A percentile compares a stretch with the other conserved stretches of the same genome.
Conservation (phyloP, 2,329 filamentous ascomycete species). For the Colletotrichum incanum region DNA sequence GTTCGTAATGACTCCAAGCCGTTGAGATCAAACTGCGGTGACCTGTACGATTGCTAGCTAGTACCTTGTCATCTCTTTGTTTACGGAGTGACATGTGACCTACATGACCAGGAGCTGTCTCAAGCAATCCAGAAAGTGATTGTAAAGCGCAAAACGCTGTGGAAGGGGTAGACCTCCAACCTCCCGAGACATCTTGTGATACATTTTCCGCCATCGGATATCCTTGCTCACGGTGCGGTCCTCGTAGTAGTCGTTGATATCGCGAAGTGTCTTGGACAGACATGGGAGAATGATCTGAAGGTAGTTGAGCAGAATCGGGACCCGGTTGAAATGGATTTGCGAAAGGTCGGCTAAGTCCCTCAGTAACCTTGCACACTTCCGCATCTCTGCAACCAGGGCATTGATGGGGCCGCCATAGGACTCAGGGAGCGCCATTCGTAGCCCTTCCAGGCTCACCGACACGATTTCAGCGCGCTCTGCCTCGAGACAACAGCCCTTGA, state of each 20-base stretch:
- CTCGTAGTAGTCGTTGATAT: conserved; percentile 68
- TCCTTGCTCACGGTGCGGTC: conserved; percentile 64
- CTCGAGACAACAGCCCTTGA: conserved; percentile 69
- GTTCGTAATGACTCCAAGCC: conserved; percentile 64
- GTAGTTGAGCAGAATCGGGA: conserved; percentile 68
- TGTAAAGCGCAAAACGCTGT: conserved; percentile 70
- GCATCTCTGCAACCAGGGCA: conserved; percentile 64
- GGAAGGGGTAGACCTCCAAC: conserved; percentile 66
- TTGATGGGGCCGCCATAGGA: conserved; percentile 63
- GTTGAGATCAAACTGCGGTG: conserved; percentile 70
- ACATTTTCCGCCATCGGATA: conserved; percentile 72
- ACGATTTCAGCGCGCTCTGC: conserved; percentile 68
- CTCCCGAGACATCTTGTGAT: conserved; percentile 68
- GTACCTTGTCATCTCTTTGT: background rate
- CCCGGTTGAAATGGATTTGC: conserved; percentile 64
- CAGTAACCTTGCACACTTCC: conserved; percentile 61
- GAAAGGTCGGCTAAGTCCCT: conserved; percentile 70
- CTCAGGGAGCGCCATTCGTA: conserved; percentile 63
- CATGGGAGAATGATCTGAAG: conserved; percentile 72
- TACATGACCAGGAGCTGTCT: conserved; percentile 68
- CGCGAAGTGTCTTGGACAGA: conserved; percentile 65
- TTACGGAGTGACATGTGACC: background rate
- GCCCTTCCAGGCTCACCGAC: conserved; percentile 62
- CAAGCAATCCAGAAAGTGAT: conserved; percentile 67
- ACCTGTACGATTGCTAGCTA: conserved; percentile 50